These are phyloP conservation scores for Drosera capensis DNA, from an alignment of 148 eudicot species.

Conservation along the genomic window DNA sequence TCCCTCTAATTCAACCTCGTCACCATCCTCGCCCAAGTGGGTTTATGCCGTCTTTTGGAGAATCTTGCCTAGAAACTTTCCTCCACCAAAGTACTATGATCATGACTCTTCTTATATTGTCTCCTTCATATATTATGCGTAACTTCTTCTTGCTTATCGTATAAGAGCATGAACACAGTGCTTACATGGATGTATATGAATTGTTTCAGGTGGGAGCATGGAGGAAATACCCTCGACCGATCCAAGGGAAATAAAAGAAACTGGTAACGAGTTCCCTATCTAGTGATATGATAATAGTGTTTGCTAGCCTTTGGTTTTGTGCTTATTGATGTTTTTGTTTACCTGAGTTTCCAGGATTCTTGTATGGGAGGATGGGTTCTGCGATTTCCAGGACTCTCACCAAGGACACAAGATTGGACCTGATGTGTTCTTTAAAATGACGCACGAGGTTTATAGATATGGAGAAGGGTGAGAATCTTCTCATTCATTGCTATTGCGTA, in stretches of 20 bases:
- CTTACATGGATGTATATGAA: background rate
- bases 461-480: constrained; percentile 34
- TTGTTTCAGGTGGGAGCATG: constrained; percentile 38
- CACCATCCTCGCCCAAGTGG: too few relatives aligned
- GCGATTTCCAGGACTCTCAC: constrained; percentile 32
- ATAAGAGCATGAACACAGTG: background rate
- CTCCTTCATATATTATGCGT: background rate
- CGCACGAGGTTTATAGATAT: constrained; percentile 43
- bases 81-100: background rate
- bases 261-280: background rate
- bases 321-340: background rate
- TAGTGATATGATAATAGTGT: background rate
- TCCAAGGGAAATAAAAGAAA: background rate
- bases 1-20: background rate
- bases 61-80: background rate
- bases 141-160: background rate
- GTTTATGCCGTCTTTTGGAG: background rate
- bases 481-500: background rate
- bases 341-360: constrained; percentile 35
- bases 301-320: background rate
- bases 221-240: constrained; percentile 18
- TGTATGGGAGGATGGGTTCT: constrained; percentile 53
- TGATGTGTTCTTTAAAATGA: constrained; percentile 41
- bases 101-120: background rate
- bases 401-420: constrained; percentile 29